Conservation (phyloP, 176 grass and related monocot genomes). For the Tuctoria greenei region DNA sequence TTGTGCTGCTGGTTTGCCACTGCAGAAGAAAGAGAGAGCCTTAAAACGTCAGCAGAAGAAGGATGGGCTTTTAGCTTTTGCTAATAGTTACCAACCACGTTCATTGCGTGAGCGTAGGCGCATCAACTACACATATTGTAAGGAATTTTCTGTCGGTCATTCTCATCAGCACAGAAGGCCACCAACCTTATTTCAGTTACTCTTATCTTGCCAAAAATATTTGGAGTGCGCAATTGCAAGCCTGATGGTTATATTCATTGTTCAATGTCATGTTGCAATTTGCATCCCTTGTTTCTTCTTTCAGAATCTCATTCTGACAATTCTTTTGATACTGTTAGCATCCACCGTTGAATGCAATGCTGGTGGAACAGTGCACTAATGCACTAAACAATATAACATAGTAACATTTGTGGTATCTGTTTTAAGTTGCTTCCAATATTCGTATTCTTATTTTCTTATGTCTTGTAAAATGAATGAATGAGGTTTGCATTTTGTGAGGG, state of each 20-base stretch:
- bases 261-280: conserved; percentile 13
- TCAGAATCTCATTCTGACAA: background rate
- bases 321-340: conserved; percentile 15
- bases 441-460: conserved; percentile 23
- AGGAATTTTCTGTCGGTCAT: conserved; percentile 39
- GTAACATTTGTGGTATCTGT: conserved; percentile 13
- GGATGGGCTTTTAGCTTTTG: conserved; percentile 57
- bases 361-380: background rate
- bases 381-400: background rate
- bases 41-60: conserved; percentile 73
- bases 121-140: conserved; percentile 76
- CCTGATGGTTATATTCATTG: conserved; percentile 22
- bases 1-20: conserved; percentile 3
- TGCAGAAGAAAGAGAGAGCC: conserved; percentile 71
- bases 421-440: conserved; percentile 12
- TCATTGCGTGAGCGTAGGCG: conserved; percentile 50
- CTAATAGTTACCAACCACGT: conserved; percentile 42
- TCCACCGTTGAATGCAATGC: background rate
- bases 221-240: background rate
- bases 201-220: conserved; percentile 15
- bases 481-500: conserved; percentile 24
- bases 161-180: background rate
- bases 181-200: background rate
- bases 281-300: conserved; percentile 15
- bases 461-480: background rate